These are phyloP conservation scores for Boletus rubroflammeus DNA, from an alignment of 768 basidiomycete genomes.

Conservation along the genomic window DNA sequence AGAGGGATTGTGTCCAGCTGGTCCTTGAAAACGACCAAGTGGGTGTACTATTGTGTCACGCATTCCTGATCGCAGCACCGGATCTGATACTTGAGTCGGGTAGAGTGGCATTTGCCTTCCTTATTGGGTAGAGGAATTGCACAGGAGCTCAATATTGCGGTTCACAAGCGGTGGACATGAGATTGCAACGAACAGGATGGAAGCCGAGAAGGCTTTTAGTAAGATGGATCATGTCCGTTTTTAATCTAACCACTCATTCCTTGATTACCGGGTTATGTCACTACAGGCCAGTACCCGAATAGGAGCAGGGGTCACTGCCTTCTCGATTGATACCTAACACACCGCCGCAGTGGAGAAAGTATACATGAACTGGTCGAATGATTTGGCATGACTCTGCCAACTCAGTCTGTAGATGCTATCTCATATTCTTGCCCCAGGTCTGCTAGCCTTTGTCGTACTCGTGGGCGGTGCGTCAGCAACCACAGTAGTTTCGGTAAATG, in stretches of 20 bases:
- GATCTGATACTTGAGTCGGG: too few relatives aligned
- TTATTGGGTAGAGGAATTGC: too few relatives aligned
- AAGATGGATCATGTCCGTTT: neutral
- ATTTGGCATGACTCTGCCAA: neutral
- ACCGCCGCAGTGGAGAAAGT: neutral
- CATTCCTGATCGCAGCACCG: too few relatives aligned
- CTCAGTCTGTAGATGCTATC: neutral
- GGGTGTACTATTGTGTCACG: too few relatives aligned
- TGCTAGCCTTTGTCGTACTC: conserved; percentile 1
- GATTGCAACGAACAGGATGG: neutral
- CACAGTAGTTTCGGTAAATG: conserved; percentile 41
- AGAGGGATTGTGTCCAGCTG: too few relatives aligned
- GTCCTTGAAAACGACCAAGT: too few relatives aligned
- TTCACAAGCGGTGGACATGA: neutral
- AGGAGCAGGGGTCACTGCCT: neutral
- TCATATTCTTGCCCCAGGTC: neutral
- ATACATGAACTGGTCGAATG: neutral
- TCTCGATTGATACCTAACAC: neutral
- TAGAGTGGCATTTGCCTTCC: too few relatives aligned
- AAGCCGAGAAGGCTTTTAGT: neutral
- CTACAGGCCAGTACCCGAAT: neutral
- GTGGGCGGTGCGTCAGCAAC: neutral
- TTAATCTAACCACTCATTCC: neutral
- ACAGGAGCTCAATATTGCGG: neutral
- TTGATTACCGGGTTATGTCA: neutral